A percentile compares a stretch with the other conserved stretches of the same genome.
phyloP scores from a whole-genome alignment of 108 stramenopile genomes.

The Fragilaria crotonensis region DNA sequence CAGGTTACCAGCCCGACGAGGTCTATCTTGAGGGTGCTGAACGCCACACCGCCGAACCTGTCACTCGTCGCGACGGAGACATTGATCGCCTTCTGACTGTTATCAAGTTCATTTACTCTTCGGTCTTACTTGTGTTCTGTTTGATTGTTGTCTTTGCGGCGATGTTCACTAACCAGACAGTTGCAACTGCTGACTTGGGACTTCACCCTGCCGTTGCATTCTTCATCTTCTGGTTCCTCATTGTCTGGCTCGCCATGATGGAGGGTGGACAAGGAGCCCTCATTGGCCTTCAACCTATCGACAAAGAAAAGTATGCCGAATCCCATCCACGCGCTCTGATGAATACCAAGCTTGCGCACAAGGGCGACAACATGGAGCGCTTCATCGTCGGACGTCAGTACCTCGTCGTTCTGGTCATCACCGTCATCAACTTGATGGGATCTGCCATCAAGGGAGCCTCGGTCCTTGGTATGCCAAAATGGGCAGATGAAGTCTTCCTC shows the following conservation, averaged over 20 bases:
- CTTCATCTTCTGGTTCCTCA: slow-evolving; percentile 27
- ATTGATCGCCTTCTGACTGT: too few species aligned
- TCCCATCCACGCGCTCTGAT: slow-evolving; percentile 17
- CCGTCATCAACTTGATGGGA: too few species aligned
- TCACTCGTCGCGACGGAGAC: not conserved
- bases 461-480: slow-evolving; percentile 20
- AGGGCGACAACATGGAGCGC: too few species aligned
- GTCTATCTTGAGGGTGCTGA: too few species aligned
- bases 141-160: slow-evolving; percentile 23
- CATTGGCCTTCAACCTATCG: slow-evolving; percentile 25
- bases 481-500: slow-evolving; percentile 36
- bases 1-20: slow-evolving; percentile 32
- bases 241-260: slow-evolving; percentile 26
- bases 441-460: too few species aligned
- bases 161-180: slow-evolving; percentile 23
- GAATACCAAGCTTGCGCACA: slow-evolving; percentile 21
- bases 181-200: not conserved
- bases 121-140: slow-evolving; percentile 17
- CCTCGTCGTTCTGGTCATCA: slow-evolving; percentile 28
- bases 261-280: slow-evolving; percentile 32
- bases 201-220: slow-evolving; percentile 24
- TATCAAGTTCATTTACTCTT: slow-evolving; percentile 26
- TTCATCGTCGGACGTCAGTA: slow-evolving; percentile 65
- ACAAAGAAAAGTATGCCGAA: slow-evolving; percentile 18
- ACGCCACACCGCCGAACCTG: not conserved